Conservation (phyloP, 495 filamentous ascomycete species). For the Aspergillus ellipticus region DNA sequence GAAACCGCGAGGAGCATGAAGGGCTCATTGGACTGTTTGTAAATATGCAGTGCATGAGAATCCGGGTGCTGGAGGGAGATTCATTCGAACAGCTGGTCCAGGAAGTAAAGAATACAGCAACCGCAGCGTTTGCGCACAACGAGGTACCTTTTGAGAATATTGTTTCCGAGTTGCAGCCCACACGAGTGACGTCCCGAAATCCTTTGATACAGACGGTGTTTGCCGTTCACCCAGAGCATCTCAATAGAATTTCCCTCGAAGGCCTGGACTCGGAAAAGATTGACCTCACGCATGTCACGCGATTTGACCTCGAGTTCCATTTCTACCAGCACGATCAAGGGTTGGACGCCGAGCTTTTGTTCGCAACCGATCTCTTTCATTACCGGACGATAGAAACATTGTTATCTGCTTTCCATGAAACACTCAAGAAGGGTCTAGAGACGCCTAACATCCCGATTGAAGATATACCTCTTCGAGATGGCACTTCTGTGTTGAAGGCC, state of each 20-base stretch:
- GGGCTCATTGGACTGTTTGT: not conserved
- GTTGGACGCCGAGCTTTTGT: not conserved
- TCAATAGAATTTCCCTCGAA: not conserved
- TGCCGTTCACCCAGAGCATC: not conserved
- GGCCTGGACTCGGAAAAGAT: not conserved
- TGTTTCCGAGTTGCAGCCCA: not conserved
- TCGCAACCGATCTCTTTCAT: not conserved
- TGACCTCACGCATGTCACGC: not conserved
- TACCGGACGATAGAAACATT: not conserved
- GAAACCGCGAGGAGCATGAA: not conserved
- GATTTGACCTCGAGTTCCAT: conserved; percentile 2
- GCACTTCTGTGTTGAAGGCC: not conserved
- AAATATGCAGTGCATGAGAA: conserved; percentile 1
- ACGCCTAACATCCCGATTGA: not conserved
- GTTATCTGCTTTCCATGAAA: not conserved
- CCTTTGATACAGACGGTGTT: not conserved
- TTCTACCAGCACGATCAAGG: not conserved
- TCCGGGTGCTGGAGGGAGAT: not conserved
- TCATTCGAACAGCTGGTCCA: not conserved
- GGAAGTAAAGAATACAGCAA: not conserved
- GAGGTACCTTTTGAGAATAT: not conserved
- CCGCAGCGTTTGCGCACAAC: not conserved
- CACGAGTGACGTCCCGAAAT: not conserved
- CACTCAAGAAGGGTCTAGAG: not conserved
- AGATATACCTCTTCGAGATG: not conserved